Conservation (phyloP, 352 stramenopile species). For the Globisporangium orthogonon region DNA sequence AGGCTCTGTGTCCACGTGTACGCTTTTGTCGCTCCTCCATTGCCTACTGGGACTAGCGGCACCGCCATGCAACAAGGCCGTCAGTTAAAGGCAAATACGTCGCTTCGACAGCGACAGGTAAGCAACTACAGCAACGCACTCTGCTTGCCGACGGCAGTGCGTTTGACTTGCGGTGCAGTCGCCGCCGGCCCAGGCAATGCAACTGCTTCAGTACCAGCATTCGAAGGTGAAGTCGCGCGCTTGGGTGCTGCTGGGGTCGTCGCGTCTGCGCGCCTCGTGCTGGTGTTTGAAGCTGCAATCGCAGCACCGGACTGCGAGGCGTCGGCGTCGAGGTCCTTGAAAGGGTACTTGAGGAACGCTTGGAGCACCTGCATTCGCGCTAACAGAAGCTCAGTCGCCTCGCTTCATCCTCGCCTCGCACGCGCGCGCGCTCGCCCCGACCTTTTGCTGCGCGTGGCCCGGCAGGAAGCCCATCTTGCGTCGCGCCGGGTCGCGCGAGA, state of each 20-base stretch:
- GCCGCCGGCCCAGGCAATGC: neutral
- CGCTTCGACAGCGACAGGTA: neutral
- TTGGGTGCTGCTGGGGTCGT: neutral
- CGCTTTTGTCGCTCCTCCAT: slow-evolving; percentile 76
- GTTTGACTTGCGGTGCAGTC: slow-evolving; percentile 3
- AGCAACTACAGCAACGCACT: slow-evolving; percentile 18
- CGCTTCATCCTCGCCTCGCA: neutral
- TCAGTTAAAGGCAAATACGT: neutral
- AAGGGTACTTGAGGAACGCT: slow-evolving; percentile 61
- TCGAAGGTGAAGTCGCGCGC: neutral
- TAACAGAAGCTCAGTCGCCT: neutral
- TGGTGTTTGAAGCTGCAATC: neutral
- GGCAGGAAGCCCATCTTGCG: slow-evolving; percentile 61
- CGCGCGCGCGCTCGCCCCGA: neutral
- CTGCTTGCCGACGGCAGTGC: slow-evolving; percentile 70
- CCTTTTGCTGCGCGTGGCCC: slow-evolving; percentile 52
- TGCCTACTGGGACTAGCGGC: slow-evolving; percentile 78
- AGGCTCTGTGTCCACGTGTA: slow-evolving; percentile 99
- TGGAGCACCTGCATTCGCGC: slow-evolving; percentile 28
- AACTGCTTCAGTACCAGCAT: neutral
- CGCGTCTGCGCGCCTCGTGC: neutral
- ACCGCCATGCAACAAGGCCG: neutral
- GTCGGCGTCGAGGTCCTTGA: slow-evolving; percentile 42
- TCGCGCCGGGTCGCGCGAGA: slow-evolving; percentile 37
- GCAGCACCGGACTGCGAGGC: neutral